Conservation (phyloP, 306 rosid genomes). For the Glycine tomentella region DNA sequence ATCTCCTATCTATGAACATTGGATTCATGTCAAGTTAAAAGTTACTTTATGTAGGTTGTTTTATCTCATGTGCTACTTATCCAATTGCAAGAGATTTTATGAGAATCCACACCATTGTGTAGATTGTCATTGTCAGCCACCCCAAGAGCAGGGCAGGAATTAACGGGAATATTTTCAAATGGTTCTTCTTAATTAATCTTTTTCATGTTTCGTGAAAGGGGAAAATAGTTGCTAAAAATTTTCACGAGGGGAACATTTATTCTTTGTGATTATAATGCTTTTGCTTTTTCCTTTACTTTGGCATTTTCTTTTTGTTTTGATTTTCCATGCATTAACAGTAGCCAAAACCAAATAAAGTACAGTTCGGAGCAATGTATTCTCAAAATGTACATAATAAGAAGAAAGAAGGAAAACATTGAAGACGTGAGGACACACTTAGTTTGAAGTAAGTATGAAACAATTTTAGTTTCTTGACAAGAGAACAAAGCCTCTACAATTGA, state of each 20-base stretch:
- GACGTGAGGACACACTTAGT: neutral
- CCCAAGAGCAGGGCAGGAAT: neutral
- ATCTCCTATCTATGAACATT: neutral
- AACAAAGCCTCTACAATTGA: too few relatives aligned
- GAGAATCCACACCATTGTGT: neutral
- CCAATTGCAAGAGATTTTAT: constrained; percentile 8
- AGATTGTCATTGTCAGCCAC: constrained; percentile 19
- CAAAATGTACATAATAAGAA: neutral
- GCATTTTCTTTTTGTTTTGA: neutral
- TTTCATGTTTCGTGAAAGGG: constrained; percentile 4
- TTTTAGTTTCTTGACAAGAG: neutral
- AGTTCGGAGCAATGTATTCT: neutral
- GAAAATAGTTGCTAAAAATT: neutral
- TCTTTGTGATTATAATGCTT: constrained; percentile 32
- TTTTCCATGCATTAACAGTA: constrained; percentile 22
- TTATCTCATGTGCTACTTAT: neutral
- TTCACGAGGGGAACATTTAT: constrained; percentile 32
- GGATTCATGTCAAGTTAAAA: too few relatives aligned
- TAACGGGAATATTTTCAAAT: constrained; percentile 24
- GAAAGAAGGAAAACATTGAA: neutral
- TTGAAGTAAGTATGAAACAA: constrained; percentile 17
- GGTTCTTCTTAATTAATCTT: neutral
- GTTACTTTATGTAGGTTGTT: neutral
- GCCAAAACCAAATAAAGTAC: neutral
- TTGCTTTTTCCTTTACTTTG: constrained; percentile 14